Evolutionary conservation across 768 basidiomycete species (phyloP).

Genomic region (Pholiota conissans): DNA sequence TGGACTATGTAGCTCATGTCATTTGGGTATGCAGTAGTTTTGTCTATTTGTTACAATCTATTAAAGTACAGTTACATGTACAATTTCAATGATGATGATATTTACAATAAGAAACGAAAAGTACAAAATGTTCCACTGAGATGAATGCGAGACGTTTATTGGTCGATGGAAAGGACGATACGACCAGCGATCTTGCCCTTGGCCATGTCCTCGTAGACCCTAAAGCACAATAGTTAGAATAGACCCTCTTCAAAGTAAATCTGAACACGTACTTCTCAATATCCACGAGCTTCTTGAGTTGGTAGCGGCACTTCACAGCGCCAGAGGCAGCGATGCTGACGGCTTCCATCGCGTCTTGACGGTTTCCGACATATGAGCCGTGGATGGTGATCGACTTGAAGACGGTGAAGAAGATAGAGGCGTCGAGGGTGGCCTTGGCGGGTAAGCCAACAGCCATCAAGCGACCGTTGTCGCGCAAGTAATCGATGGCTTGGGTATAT

Average conservation of each 20-base stretch:
- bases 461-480: conserved; percentile 70
- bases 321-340: conserved; percentile 73
- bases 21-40: not conserved
- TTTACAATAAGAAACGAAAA: not conserved
- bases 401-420: conserved; percentile 19
- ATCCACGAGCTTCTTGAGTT: conserved; percentile 44
- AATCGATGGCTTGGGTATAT: conserved; percentile 64
- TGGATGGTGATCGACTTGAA: conserved; percentile 52
- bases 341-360: conserved; percentile 83
- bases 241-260: not conserved
- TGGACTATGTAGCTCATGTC: not conserved
- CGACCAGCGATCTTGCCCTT: conserved; percentile 50
- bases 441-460: conserved; percentile 84
- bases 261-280: conserved; percentile 47
- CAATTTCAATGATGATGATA: not conserved
- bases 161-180: conserved; percentile 36
- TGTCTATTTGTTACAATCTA: not conserved
- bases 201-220: conserved; percentile 41
- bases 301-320: conserved; percentile 63
- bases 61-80: not conserved
- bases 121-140: not conserved
- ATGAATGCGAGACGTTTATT: not conserved
- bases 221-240: conserved; percentile 12
- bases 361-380: conserved; percentile 65
- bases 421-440: conserved; percentile 48